Evolutionary conservation across 1,139 yeast species (phyloP).

Genomic region (Barnettozyma hawaiiensis): DNA sequence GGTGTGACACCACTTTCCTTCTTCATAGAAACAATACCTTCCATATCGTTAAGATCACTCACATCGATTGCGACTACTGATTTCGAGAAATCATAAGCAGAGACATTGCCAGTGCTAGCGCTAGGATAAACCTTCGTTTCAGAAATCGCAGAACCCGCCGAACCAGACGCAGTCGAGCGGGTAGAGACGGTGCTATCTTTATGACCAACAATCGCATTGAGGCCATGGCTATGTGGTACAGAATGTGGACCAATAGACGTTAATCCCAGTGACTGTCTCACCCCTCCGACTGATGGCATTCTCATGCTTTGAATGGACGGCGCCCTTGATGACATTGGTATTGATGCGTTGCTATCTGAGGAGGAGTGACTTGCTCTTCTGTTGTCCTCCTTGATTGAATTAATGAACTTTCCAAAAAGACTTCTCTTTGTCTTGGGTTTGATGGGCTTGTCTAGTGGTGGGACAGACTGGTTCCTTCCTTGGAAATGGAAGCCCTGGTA

Average conservation of each 20-base stretch:
- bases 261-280: constrained; percentile 6
- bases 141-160: not conserved
- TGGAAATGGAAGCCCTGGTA: constrained; percentile 49
- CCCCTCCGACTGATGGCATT: constrained; percentile 8
- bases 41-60: constrained; percentile 46
- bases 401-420: constrained; percentile 44
- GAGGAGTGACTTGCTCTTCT: constrained; percentile 8
- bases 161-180: not conserved
- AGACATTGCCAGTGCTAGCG: constrained; percentile 25
- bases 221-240: not conserved
- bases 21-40: constrained; percentile 37
- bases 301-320: constrained; percentile 5
- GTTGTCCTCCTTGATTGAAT: constrained; percentile 34
- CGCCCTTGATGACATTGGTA: not conserved
- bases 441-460: constrained; percentile 47
- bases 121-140: constrained; percentile 1
- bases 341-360: constrained; percentile 3
- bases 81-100: constrained; percentile 10
- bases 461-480: constrained; percentile 36
- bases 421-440: constrained; percentile 39
- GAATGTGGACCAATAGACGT: constrained; percentile 1
- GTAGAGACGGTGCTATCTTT: constrained; percentile 1
- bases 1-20: not conserved
- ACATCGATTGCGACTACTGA: constrained; percentile 23
- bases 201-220: constrained; percentile 4